phyloP scores from a whole-genome alignment of 1,139 yeast species.

The Sugiyamaella xylanicola region DNA sequence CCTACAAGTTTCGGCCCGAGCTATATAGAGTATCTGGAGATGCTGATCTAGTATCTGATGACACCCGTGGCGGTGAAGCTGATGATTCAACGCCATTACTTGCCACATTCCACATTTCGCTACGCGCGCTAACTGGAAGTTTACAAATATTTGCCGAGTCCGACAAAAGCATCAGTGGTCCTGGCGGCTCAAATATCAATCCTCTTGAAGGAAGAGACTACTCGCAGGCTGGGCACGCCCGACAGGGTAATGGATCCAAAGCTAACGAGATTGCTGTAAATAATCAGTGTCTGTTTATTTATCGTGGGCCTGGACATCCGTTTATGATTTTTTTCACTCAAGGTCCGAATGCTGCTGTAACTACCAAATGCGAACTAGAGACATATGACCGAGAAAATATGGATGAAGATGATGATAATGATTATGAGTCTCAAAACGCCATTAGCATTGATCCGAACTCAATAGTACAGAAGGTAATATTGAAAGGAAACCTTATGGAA shows the following conservation, averaged over 20 bases:
- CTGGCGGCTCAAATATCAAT: not conserved
- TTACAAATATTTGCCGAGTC: slow-evolving; percentile 34
- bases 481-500: slow-evolving; percentile 65
- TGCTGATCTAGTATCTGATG: not conserved
- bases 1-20: slow-evolving; percentile 29
- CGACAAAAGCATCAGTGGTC: slow-evolving; percentile 6
- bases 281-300: slow-evolving; percentile 43
- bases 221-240: not conserved
- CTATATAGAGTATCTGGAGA: not conserved
- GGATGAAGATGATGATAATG: slow-evolving; percentile 28
- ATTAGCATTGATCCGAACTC: slow-evolving; percentile 49
- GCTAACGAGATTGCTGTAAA: slow-evolving; percentile 10
- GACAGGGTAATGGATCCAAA: slow-evolving; percentile 4
- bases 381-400: slow-evolving; percentile 52
- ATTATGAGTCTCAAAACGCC: slow-evolving; percentile 21
- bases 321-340: slow-evolving; percentile 74
- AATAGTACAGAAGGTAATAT: slow-evolving; percentile 62
- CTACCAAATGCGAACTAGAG: slow-evolving; percentile 70
- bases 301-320: slow-evolving; percentile 63
- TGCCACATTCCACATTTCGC: slow-evolving; percentile 31
- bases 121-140: slow-evolving; percentile 35
- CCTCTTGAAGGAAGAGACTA: not conserved
- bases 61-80: no score
- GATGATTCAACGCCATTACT: not conserved
- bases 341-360: slow-evolving; percentile 48